A percentile compares a stretch with the other conserved stretches of the same genome.
Evolutionary conservation across 1,284 basidiomycete genomes (phyloP).

Genomic region (Chiua sp.): DNA sequence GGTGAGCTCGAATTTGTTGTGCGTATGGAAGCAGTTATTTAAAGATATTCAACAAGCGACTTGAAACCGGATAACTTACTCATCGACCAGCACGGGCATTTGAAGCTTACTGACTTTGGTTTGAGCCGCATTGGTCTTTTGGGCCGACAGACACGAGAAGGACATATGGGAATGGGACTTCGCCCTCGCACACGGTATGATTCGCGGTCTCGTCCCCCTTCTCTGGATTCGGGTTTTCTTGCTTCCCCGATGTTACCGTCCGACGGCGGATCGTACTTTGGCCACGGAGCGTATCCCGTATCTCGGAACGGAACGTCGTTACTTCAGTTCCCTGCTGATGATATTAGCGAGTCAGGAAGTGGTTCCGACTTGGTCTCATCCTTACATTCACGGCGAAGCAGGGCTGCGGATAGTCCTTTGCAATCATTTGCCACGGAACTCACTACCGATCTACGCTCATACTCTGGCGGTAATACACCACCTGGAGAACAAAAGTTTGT

Average conservation of each 20-base stretch:
- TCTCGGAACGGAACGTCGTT: constrained; percentile 66
- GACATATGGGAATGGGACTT: constrained; percentile 59
- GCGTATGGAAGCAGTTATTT: constrained; percentile 3
- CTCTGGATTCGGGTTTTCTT: constrained; percentile 83
- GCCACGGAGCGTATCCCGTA: constrained; percentile 61
- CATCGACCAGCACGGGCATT: constrained; percentile 94
- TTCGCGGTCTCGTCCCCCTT: constrained; percentile 77
- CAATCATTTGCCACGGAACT: constrained; percentile 84
- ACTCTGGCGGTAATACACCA: constrained; percentile 67
- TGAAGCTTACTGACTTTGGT: constrained; percentile 98
- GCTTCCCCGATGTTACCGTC: constrained; percentile 72
- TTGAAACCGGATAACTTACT: constrained; percentile 98
- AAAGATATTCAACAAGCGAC: constrained; percentile 63
- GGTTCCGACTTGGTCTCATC: constrained; percentile 79
- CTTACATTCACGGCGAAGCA: constrained; percentile 61
- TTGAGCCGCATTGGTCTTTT: constrained; percentile 96
- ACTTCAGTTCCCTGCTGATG: constrained; percentile 75
- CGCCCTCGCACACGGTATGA: constrained; percentile 63
- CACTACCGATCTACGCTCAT: constrained; percentile 78
- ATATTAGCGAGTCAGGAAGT: constrained; percentile 79
- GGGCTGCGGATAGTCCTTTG: constrained; percentile 72
- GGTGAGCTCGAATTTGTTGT: constrained; percentile 58
- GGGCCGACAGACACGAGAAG: constrained; percentile 92
- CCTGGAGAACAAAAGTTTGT: constrained; percentile 93
- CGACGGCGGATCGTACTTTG: constrained; percentile 85